Evolutionary conservation across 2,329 filamentous ascomycete genomes (phyloP).

Genomic region (Pseudogymnoascus sp.): DNA sequence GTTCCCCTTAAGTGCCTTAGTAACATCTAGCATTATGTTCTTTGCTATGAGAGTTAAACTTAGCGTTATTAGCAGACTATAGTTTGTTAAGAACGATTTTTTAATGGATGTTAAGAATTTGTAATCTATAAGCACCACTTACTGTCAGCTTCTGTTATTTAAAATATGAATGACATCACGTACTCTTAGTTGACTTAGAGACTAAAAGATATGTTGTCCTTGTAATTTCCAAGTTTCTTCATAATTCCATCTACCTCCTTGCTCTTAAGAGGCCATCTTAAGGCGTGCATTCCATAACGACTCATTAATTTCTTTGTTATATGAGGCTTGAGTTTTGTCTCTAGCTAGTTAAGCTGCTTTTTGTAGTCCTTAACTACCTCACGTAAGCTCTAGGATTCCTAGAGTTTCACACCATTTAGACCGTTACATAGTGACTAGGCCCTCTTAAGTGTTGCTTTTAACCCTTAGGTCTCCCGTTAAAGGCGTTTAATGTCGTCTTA

Average conservation of each 20-base stretch:
- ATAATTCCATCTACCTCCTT: constrained; percentile 28
- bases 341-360: constrained; percentile 19
- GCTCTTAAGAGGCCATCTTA: constrained; percentile 34
- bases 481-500: constrained; percentile 29
- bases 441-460: constrained; percentile 23
- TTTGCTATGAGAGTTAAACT: constrained; percentile 30
- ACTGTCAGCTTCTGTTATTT: neutral
- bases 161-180: constrained; percentile 11
- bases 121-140: neutral
- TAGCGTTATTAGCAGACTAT: constrained; percentile 14
- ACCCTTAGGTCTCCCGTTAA: constrained; percentile 21
- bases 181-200: constrained; percentile 31
- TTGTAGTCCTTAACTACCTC: constrained; percentile 16
- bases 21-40: constrained; percentile 28
- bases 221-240: constrained; percentile 23
- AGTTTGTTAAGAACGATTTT: constrained; percentile 8
- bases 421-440: constrained; percentile 24
- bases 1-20: constrained; percentile 25
- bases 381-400: constrained; percentile 21
- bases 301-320: constrained; percentile 25
- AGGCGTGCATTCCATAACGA: constrained; percentile 26
- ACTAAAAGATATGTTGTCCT: constrained; percentile 23
- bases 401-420: constrained; percentile 22
- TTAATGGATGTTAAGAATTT: constrained; percentile 7
- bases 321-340: constrained; percentile 21